Evolutionary conservation across 176 grass and related monocot genomes (phyloP), one percentile per base, ranked within the genome.

Genomic region (Microstegium vimineum): DNA sequence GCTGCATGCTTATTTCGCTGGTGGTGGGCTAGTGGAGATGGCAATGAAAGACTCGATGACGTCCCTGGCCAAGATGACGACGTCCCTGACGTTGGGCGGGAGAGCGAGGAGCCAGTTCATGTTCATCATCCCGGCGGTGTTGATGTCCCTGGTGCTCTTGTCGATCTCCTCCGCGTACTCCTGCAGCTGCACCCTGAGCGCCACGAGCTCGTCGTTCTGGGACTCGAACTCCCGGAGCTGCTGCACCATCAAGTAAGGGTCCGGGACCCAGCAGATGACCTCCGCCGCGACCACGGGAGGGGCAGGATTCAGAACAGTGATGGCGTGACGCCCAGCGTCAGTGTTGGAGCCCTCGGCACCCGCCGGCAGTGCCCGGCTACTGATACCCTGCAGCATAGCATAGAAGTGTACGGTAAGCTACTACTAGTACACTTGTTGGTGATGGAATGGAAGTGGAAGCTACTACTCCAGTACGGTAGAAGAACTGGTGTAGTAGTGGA

Each of bases 121-220:
- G 43, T 46, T 18, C 46, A 17, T 18, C 46, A 17, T 56, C 10
- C 4, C 22, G 8, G 16, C 61, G 23, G n/a, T 11, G 60, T 3
- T 28, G 40, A 5, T n/a, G 38, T 33, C 47, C 57, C 3, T 45
- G 75, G 10, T 34, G 76, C 61, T 66, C 61, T 18, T 66, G 17
- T 66, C 5, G 76, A 79, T 79, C 62, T 79, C 62, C 10, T 40
- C 40, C 61, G 26, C 31, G 62, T 79, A 79, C 41, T 79, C 76
- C 41, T 79, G 61, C 6, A 79, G 76, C 62, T 79, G 76, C 62
- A 49, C 76, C 76, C 62, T 79, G 61, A 79, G 62, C 27, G 76
- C 76, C 1, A 79, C 62, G 41, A 64, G 41, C 62, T 66, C 76
- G 76, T 66, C 75, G 76, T 65, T 46, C 0, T 66, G 62, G 5